Evolutionary conservation across 768 basidiomycete genomes (phyloP), one percentile per base, ranked within the genome.

Genomic region (Suillus subalutaceus): DNA sequence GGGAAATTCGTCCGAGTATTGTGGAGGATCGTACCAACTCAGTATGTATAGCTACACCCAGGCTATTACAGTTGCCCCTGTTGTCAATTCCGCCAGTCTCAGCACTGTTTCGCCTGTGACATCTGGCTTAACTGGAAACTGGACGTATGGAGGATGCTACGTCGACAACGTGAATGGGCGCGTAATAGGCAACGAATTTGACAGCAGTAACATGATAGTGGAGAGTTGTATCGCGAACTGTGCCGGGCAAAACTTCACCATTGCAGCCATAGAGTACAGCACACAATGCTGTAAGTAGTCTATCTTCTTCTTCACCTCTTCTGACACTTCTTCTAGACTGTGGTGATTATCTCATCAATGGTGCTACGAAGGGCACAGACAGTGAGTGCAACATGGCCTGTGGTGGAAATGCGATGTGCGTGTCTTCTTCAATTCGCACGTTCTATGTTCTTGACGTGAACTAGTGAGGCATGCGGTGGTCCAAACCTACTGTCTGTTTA

Each of bases 401-500:
- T 67, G 83, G 83, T 20, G 94, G 92, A 30, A 89, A 88, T 65
- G 46, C 85, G 13, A 81, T 84, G 91, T 90, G 68, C 70, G 88
- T 74, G 0, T 50, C 46, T 35, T 40, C 0, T 56, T 12, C 18
- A 57, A 18, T 46, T 23, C 37, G 15, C 46, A 6, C 15, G 35
- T 37, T 60, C 43, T 30, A 46, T 67, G n/a, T 67, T 41, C n/a
- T 62, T 69, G n/a, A 67, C 63, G 46, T 66, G 37, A 35, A 65
- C 56, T 66, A 89, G 88, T 15, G 82, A 90, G 73, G 85, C 87
- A 50, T 94, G 92, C 67, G 92, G 92, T 72, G 92, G 88, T 7
- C 85, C 88, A 1, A 88, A 88, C 71, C 83, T 86, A n/a, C 72
- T 93, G 35, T 91, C 90, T 1, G 84, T 92, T 16, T 93, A 93